A percentile compares a stretch with the other conserved stretches of the same genome.
These are phyloP conservation scores for Ilyonectria destructans DNA, from an alignment of 2,329 filamentous ascomycete genomes.

Conservation along the genomic window DNA sequence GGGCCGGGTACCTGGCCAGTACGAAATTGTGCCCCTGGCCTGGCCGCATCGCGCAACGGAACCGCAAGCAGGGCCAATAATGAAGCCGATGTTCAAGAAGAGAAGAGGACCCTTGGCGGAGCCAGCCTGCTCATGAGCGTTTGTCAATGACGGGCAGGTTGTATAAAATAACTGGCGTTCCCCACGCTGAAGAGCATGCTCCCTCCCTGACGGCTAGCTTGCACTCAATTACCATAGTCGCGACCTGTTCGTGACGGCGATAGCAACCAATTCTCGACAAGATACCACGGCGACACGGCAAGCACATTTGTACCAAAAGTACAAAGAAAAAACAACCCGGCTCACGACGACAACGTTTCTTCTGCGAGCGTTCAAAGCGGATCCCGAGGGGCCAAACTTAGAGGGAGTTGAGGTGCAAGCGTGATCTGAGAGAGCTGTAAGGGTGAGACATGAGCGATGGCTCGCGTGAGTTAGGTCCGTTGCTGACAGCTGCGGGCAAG, in stretches of 20 bases:
- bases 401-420: conserved; percentile 32
- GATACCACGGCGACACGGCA: neutral
- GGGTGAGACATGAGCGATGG: conserved; percentile 43
- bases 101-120: conserved; percentile 36
- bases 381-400: conserved; percentile 30
- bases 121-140: conserved; percentile 33
- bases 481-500: conserved; percentile 38
- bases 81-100: conserved; percentile 30
- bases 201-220: conserved; percentile 13
- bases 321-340: neutral
- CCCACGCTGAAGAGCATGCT: conserved; percentile 30
- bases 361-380: conserved; percentile 34
- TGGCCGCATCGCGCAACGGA: conserved; percentile 36
- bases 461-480: conserved; percentile 30
- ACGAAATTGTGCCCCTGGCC: conserved; percentile 37
- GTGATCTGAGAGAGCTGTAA: conserved; percentile 34
- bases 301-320: neutral
- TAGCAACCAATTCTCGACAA: neutral
- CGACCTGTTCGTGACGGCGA: conserved; percentile 13
- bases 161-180: conserved; percentile 46
- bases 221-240: neutral
- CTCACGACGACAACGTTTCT: conserved; percentile 27
- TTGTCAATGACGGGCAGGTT: conserved; percentile 26
- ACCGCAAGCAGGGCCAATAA: conserved; percentile 35
- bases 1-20: conserved; percentile 37